These are phyloP conservation scores for Diplosphaera chodatii DNA, from an alignment of 139 green algal genomes.

Conservation along the genomic window DNA sequence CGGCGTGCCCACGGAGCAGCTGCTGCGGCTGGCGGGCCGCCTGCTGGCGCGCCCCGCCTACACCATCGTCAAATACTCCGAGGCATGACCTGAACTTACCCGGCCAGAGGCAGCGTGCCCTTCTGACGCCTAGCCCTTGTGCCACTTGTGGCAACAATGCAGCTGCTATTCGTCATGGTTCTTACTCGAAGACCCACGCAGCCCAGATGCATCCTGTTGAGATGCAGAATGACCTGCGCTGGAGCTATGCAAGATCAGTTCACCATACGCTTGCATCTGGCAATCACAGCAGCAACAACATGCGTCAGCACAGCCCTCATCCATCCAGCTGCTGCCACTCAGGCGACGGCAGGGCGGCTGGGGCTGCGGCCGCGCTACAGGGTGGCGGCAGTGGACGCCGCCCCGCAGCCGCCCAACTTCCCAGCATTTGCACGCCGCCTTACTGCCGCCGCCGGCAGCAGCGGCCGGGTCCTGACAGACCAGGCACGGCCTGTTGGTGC, in stretches of 20 bases:
- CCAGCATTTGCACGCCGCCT: slow-evolving; percentile 5
- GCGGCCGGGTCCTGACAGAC: slow-evolving; percentile 8
- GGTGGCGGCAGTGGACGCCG: not conserved
- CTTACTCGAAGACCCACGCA: too few species aligned
- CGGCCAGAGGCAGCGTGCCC: too few species aligned
- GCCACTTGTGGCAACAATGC: too few species aligned
- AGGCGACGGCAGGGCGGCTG: not conserved
- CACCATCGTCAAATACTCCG: slow-evolving; percentile 43
- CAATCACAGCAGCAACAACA: too few species aligned
- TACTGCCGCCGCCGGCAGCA: slow-evolving; percentile 2
- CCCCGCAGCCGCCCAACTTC: not conserved
- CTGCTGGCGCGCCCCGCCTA: slow-evolving; percentile 50
- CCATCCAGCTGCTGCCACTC: too few species aligned
- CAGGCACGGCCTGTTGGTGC: slow-evolving; percentile 29
- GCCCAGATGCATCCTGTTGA: too few species aligned
- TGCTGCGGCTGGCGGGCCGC: slow-evolving; percentile 45
- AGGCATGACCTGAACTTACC: slow-evolving; percentile 17
- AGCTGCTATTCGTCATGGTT: too few species aligned
- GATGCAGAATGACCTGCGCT: too few species aligned
- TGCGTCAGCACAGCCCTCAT: too few species aligned
- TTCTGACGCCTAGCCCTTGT: too few species aligned
- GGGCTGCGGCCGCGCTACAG: not conserved
- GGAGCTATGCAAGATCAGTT: too few species aligned
- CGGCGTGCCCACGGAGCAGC: slow-evolving; percentile 35
- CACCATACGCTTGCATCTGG: too few species aligned